A percentile compares a stretch with the other conserved stretches of the same genome.
phyloP scores from a whole-genome alignment of 345 rosid genomes.

The Sonneratia alba region DNA sequence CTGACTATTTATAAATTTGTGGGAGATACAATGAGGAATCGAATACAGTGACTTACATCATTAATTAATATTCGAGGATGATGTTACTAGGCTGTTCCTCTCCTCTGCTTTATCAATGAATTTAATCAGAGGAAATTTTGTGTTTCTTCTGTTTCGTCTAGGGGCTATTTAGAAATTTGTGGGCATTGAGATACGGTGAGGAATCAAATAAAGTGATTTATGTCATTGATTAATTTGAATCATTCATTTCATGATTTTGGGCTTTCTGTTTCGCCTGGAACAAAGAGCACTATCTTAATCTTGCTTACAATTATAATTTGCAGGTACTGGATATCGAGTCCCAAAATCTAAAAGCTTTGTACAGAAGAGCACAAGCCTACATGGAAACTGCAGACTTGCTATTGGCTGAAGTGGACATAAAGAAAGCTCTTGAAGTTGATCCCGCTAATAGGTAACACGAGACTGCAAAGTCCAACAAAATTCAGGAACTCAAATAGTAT shows the following conservation, averaged over 20 bases:
- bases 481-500: neutral
- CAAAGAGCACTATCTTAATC: neutral
- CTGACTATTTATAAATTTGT: too few species aligned
- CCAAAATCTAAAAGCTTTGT: conserved; percentile 45
- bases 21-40: too few species aligned
- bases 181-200: neutral
- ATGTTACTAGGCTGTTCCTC: neutral
- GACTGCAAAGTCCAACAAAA: neutral
- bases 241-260: neutral
- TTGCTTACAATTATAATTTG: conserved; percentile 1
- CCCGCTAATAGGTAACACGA: conserved; percentile 36
- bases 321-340: conserved; percentile 46
- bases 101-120: neutral
- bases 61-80: neutral
- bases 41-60: too few species aligned
- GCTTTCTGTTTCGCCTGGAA: neutral
- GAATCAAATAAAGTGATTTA: neutral
- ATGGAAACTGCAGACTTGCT: conserved; percentile 36
- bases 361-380: conserved; percentile 54
- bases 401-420: conserved; percentile 41
- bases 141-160: neutral
- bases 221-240: neutral
- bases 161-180: neutral
- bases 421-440: conserved; percentile 46
- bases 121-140: neutral